Evolutionary conservation across 148 eudicot genomes (phyloP).

Genomic region (Fagopyrum esculentum): DNA sequence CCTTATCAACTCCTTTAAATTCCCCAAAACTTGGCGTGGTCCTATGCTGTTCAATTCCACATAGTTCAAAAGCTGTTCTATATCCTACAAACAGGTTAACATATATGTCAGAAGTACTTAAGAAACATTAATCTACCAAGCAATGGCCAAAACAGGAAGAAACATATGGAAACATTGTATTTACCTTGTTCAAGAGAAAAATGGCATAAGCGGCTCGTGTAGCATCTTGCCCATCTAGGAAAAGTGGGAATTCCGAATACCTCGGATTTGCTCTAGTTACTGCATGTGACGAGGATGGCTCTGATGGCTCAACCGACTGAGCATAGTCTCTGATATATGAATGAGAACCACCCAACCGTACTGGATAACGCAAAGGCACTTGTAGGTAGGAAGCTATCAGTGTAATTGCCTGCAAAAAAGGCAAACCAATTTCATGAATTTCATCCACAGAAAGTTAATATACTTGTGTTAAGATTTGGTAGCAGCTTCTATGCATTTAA

Average conservation of each 20-base stretch:
- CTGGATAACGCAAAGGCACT: constrained; percentile 81
- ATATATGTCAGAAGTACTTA: neutral
- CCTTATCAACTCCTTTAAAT: constrained; percentile 73
- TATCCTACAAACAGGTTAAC: constrained; percentile 46
- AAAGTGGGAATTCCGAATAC: constrained; percentile 82
- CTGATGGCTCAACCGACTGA: constrained; percentile 53
- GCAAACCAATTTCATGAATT: constrained; percentile 4
- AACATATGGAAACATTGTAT: neutral
- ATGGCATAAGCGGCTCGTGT: constrained; percentile 94
- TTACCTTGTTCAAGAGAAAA: constrained; percentile 93
- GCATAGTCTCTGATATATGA: constrained; percentile 75
- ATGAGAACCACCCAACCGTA: constrained; percentile 87
- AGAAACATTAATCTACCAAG: neutral
- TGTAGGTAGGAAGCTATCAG: constrained; percentile 76
- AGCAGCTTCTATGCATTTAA: neutral
- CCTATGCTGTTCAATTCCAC: constrained; percentile 84
- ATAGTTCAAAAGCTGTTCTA: constrained; percentile 89
- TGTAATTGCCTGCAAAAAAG: constrained; percentile 60
- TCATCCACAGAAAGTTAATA: neutral
- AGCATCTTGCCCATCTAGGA: constrained; percentile 89
- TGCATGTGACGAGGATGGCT: constrained; percentile 29
- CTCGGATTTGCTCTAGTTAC: constrained; percentile 34
- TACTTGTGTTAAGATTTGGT: neutral
- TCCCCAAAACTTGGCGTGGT: constrained; percentile 82
- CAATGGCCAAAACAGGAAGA: neutral